Conservation (phyloP, 805 yeast genomes). For the Huiozyma naganishii region DNA sequence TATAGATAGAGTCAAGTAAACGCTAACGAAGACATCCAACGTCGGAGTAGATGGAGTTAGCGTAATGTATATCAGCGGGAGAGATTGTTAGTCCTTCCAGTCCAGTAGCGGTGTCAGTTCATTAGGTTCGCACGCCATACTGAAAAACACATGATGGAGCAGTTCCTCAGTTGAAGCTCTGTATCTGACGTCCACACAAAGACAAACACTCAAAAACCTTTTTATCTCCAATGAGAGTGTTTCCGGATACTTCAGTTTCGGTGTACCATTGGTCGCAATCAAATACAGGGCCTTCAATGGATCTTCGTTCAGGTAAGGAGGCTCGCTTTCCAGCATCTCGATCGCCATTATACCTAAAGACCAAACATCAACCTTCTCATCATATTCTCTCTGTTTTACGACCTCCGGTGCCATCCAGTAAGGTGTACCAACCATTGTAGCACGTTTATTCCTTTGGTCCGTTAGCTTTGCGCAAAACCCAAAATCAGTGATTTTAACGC, state of each 20-base stretch:
- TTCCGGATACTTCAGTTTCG: constrained; percentile 83
- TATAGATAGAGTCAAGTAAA: neutral
- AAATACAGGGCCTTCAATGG: constrained; percentile 88
- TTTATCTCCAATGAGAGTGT: constrained; percentile 68
- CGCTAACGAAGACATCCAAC: no score
- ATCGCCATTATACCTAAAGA: constrained; percentile 96
- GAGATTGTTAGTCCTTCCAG: constrained; percentile 28
- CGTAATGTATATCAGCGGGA: no score
- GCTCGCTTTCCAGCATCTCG: constrained; percentile 98
- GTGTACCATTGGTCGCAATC: constrained; percentile 96
- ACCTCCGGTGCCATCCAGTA: constrained; percentile 99
- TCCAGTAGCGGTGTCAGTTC: constrained; percentile 52
- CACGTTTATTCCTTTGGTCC: constrained; percentile 76
- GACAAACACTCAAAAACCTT: constrained; percentile 78
- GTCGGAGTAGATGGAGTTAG: no score
- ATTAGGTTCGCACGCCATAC: constrained; percentile 47
- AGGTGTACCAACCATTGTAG: constrained; percentile 99
- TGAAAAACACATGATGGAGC: constrained; percentile 62
- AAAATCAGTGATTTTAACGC: constrained; percentile 91
- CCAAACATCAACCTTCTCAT: constrained; percentile 97
- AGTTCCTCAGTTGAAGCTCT: constrained; percentile 88
- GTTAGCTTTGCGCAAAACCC: constrained; percentile 94
- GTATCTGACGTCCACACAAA: constrained; percentile 87
- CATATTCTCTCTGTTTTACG: constrained; percentile 88
- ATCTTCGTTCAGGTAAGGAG: constrained; percentile 93